Conservation (phyloP, 495 filamentous ascomycete species). For the Aspergillus affinis region DNA sequence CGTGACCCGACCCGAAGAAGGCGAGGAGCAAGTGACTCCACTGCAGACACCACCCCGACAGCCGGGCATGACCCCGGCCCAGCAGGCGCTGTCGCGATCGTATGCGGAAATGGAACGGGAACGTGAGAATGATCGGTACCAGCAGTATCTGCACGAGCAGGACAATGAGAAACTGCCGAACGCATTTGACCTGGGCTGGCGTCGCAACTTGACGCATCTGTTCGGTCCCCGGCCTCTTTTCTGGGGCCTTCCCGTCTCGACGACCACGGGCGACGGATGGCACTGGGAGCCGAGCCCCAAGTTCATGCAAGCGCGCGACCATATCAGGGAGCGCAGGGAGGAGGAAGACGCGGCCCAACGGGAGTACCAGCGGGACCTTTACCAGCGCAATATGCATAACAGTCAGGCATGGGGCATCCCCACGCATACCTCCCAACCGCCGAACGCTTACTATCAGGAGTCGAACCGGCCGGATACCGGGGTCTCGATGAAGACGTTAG, state of each 20-base stretch:
- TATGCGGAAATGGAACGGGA: constrained; percentile 73
- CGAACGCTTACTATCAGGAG: constrained; percentile 42
- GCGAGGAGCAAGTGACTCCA: constrained; percentile 53
- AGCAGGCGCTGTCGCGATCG: constrained; percentile 52
- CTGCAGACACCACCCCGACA: constrained; percentile 14
- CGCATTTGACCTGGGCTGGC: constrained; percentile 86
- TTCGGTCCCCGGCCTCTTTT: constrained; percentile 70
- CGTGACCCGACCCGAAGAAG: constrained; percentile 76
- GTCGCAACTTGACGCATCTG: constrained; percentile 74
- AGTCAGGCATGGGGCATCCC: constrained; percentile 27
- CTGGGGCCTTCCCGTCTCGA: constrained; percentile 81
- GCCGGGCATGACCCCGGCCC: constrained; percentile 36
- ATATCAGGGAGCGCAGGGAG: constrained; percentile 56
- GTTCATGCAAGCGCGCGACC: constrained; percentile 68
- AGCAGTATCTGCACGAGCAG: constrained; percentile 84
- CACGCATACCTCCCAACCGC: constrained; percentile 38
- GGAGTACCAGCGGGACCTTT: constrained; percentile 46
- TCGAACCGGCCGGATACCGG: constrained; percentile 49
- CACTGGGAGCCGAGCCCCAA: constrained; percentile 78
- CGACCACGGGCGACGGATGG: constrained; percentile 91
- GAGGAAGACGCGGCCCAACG: constrained; percentile 52
- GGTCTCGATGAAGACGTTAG: constrained; percentile 55
- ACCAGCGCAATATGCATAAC: constrained; percentile 41
- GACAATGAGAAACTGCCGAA: constrained; percentile 83
- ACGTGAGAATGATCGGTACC: constrained; percentile 72